phyloP scores from a whole-genome alignment of 2,329 filamentous ascomycete species.

The Aspergillus sp. region DNA sequence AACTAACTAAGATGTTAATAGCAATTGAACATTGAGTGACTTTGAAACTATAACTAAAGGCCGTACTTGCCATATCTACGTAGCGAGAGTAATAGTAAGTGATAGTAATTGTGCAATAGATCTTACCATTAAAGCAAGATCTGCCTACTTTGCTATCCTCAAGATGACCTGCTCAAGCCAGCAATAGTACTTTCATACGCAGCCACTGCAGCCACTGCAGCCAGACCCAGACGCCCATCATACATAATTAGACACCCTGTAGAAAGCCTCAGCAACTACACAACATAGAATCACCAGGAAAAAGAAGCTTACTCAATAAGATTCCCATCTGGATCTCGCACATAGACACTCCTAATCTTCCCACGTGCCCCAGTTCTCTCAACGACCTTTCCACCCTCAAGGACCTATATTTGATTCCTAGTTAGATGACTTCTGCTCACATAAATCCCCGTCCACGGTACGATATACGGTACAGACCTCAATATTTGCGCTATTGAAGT shows the following conservation, averaged over 20 bases:
- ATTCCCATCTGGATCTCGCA: conserved; percentile 62
- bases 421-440: neutral
- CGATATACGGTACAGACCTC: neutral
- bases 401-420: neutral
- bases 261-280: neutral
- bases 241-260: neutral
- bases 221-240: neutral
- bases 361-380: conserved; percentile 57
- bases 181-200: too few relatives aligned
- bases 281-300: neutral
- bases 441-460: too few relatives aligned
- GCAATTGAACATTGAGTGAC: too few relatives aligned
- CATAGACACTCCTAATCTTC: conserved; percentile 58
- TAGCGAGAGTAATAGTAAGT: too few relatives aligned
- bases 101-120: too few relatives aligned
- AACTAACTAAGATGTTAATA: too few relatives aligned
- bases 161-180: too few relatives aligned
- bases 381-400: conserved; percentile 44
- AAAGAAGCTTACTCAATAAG: conserved; percentile 55
- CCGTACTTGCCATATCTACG: too few relatives aligned
- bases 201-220: too few relatives aligned
- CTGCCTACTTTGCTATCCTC: too few relatives aligned
- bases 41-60: too few relatives aligned
- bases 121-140: too few relatives aligned
- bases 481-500: neutral